Conservation (phyloP, 306 rosid species). For the Cucumis melo region DNA sequence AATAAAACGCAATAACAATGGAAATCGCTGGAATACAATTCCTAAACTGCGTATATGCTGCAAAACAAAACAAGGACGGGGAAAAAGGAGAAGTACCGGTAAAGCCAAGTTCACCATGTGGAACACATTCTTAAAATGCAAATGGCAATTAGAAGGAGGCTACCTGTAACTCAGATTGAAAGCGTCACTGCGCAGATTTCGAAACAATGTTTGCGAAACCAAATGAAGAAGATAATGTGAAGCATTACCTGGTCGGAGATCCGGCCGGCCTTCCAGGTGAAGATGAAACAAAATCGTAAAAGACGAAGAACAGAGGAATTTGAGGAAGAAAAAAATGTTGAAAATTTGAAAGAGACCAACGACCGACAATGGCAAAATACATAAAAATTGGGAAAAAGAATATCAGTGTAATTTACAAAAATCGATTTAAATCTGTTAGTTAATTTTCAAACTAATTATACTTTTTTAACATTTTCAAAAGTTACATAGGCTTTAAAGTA, state of each 20-base stretch:
- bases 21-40: background rate
- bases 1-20: background rate
- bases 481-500: no score
- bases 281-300: background rate
- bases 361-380: no score
- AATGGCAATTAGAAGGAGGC: background rate
- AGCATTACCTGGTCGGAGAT: background rate
- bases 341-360: background rate
- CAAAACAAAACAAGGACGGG: background rate
- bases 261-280: background rate
- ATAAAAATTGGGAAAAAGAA: no score
- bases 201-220: background rate
- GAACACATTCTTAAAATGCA: background rate
- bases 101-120: background rate
- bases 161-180: background rate
- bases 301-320: background rate
- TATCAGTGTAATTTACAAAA: no score
- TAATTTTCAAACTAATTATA: no score
- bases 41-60: background rate
- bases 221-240: background rate
- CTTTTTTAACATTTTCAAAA: no score
- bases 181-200: background rate
- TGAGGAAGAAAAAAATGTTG: background rate
- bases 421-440: no score
- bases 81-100: background rate